Evolutionary conservation across 2,329 filamentous ascomycete species (phyloP), one percentile per base, ranked within the genome.

Genomic region (Colletotrichum karsti): DNA sequence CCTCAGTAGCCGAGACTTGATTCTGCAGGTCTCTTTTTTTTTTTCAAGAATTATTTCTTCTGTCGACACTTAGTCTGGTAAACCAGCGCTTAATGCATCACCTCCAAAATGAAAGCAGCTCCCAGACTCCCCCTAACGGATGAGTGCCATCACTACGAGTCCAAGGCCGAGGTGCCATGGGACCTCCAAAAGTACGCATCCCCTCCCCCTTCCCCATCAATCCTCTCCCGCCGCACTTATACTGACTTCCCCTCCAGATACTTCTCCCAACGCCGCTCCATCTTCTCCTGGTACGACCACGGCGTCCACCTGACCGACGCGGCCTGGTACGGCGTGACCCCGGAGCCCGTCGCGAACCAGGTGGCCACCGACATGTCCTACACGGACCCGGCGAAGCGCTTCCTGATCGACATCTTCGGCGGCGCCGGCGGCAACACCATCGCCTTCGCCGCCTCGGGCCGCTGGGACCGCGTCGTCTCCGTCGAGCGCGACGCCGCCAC

Each of bases 311-410:
- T 99, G 85, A 99, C 97, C 0, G 91, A 97, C 77, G 92, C 95
- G 80, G 92, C 94, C 60, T 99, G 96, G 96, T 99, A 96, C 78
- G 96, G 95, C 62, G 95, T 98, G 7, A 99, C 97, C 0, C 95
- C 96, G 13, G 95, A 99, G 78, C 92, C 93, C 5, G 89, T 99
- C 28, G 96, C 96, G 68, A 92, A 93, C 67, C 90, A 91, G 80
- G 93, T 97, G 59, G 93, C 95, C 15, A 76, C 85, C 13, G 92
- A 97, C 75, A 84, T 97, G 44, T 83, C 86, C 15, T 81, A 84
- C 64, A 84, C 84, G 48, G 82, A 85, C 24, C 82, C 87, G 26
- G 60, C 74, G 28, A 92, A 90, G 72, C 88, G 83, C 9, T 88
- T 91, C 37, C 82, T 99, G 39, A 89, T 99, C 67, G 96, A 99